Evolutionary conservation across 371 early-diverging fungal species (phyloP), one percentile per base, ranked within the genome.

Genomic region (Actinomucor elegans): DNA sequence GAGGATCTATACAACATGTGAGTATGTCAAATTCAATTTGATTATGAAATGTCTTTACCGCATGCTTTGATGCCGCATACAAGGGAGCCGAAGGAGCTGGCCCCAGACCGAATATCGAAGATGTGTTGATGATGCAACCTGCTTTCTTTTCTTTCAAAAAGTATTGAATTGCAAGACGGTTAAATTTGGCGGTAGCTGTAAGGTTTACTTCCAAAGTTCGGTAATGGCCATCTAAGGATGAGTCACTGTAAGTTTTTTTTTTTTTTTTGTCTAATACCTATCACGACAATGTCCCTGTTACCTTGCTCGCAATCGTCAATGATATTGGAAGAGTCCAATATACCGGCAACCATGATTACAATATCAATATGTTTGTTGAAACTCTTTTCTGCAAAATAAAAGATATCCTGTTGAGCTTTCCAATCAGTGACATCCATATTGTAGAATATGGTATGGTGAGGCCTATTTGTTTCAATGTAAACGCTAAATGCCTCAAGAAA

Each of bases 21-120:
- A 17, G 17, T 23, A 17, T 7, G 14, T 17, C 32, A 44, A 0
- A 26, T 17, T 52, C 18, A 18, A 37, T 0, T 26, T 12, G n/a
- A 7, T 5, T 18, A 37, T 10, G 9, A 2, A 4, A 27, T 8
- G 14, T 8, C 63, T n/a, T 70, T 45, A 90, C 86, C 9, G 86
- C 94, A 51, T 81, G 84, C 67, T 93, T 93, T 23, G 90, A 84
- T 0, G 91, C 91, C 2, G 86, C 82, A 65, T 94, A 94, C 6
- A 87, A 76, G 3, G 94, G 91, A 24, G 84, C 81, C 2, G 69
- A 50, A 9, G 78, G 73, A n/a, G 80, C 71, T 9, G 86, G 89
- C 53, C 82, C 81, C 23, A 90, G 75, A 2, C 90, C 93, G 47
- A 87, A 88, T 49, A 90, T 75, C 4, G 91, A 91, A 0, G 92